Evolutionary conservation across 345 rosid genomes (phyloP), one percentile per base, ranked within the genome.

Genomic region (Hypericum androsaemum): DNA sequence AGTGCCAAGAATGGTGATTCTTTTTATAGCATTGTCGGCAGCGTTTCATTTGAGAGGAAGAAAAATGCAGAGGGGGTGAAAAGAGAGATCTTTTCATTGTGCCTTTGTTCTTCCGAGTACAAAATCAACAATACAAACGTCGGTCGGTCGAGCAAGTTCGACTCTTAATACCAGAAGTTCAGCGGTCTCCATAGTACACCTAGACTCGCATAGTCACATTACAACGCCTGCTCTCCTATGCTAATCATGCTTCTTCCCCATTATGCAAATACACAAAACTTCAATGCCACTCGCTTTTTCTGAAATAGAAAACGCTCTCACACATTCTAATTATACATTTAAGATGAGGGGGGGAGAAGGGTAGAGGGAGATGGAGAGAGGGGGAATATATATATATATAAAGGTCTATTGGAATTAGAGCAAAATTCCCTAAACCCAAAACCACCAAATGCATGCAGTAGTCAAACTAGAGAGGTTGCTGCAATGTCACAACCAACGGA

Each of bases 401-500:
- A 58, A 16, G 40, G 48, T 53, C 50, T 51, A 43, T 50, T 57
- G 35, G 22, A 50, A 56, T 36, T 16, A 50, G n/a, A 44, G 53
- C 54, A 47, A 61, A 54, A 57, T 41, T 61, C 48, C 63, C 39
- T 16, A 37, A 22, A 6, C 37, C 64, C 57, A 39, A 57, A 46
- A 41, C 28, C 44, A 0, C 15, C 47, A 39, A 4, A 10, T 13
- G n/a, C n/a, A n/a, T n/a, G n/a, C n/a, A n/a, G n/a, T 17, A 50
- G 49, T 0, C 37, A 50, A 41, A 39, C 60, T 74, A 87, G 49
- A 92, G 62, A 69, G 96, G 94, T 56, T 87, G 96, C 73, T 92
- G 98, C 84, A 92, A 67, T 59, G 98, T 87, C 50, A 40, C 78
- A 0, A 88, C 89, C 8, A 67, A 3, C 6, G 71, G 71, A 12